Percentiles rank a stretch among this genome's conserved stretches.
Evolutionary conservation across 352 stramenopile genomes (phyloP).

Genomic region (Pythium phragmiticola): DNA sequence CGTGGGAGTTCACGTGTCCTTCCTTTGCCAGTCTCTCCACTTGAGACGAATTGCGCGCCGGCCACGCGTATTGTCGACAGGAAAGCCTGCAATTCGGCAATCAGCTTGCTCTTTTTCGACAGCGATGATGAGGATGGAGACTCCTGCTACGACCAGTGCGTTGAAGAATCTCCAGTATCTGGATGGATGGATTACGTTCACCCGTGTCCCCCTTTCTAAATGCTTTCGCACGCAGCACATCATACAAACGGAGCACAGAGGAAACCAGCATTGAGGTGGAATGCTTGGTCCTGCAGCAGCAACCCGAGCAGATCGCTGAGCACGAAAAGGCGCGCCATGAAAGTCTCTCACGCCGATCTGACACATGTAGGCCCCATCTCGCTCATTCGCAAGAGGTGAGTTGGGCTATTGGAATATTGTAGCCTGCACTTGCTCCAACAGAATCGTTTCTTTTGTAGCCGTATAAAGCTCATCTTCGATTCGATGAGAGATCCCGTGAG

Average conservation of each 20-base stretch:
- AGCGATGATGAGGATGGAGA: constrained; percentile 14
- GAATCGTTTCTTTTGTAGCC: background rate
- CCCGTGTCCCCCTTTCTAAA: background rate
- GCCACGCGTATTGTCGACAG: no score
- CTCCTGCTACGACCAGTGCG: background rate
- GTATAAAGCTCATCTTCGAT: background rate
- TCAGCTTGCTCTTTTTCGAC: constrained; percentile 5
- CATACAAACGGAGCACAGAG: no score
- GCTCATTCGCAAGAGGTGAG: background rate
- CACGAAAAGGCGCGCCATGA: background rate
- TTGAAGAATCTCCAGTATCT: background rate
- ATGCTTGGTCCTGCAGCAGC: background rate
- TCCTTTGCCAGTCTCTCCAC: no score
- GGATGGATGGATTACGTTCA: background rate
- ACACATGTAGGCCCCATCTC: background rate
- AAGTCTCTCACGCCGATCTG: background rate
- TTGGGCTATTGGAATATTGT: background rate
- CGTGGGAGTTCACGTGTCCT: no score
- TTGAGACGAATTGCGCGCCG: background rate
- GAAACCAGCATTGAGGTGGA: background rate
- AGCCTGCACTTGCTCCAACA: background rate
- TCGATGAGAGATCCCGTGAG: constrained; percentile 7
- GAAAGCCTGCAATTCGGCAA: background rate
- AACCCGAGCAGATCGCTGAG: background rate
- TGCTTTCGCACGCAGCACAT: no score